phyloP scores from a whole-genome alignment of 2,329 filamentous ascomycete species.

The Pseudodiploospora longispora region DNA sequence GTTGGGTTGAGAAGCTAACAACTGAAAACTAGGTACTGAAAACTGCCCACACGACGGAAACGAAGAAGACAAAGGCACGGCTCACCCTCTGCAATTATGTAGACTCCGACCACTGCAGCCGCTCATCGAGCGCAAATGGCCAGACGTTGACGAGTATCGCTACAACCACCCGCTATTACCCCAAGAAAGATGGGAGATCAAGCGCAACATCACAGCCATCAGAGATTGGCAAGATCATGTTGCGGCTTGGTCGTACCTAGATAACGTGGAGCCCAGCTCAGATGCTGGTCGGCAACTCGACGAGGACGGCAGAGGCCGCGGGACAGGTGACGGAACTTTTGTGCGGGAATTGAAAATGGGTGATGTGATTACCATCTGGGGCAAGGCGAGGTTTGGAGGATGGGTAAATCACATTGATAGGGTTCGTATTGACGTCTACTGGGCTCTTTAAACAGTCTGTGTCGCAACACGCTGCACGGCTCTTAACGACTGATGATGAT shows the following conservation, averaged over 20 bases:
- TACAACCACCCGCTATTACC: slow-evolving; percentile 32
- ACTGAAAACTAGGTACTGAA: too few species aligned
- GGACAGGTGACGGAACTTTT: slow-evolving; percentile 45
- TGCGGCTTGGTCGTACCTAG: slow-evolving; percentile 46
- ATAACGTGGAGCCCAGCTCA: slow-evolving; percentile 37
- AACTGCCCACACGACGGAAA: too few species aligned
- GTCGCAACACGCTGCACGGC: too few species aligned
- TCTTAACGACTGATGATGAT: too few species aligned
- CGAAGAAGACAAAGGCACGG: too few species aligned
- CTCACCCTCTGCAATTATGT: too few species aligned
- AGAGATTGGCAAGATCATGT: slow-evolving; percentile 30
- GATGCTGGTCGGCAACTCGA: slow-evolving; percentile 29
- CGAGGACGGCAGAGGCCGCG: slow-evolving; percentile 39
- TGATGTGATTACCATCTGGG: slow-evolving; percentile 56
- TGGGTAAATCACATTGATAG: slow-evolving; percentile 46
- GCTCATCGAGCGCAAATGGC: slow-evolving; percentile 9
- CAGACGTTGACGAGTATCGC: slow-evolving; percentile 13
- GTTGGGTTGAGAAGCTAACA: background rate
- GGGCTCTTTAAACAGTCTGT: slow-evolving; percentile 34
- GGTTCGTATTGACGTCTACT: slow-evolving; percentile 49
- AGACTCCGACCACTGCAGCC: slow-evolving; percentile 30
- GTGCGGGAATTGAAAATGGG: slow-evolving; percentile 48
- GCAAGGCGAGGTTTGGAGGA: slow-evolving; percentile 44
- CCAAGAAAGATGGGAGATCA: slow-evolving; percentile 34
- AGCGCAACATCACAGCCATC: slow-evolving; percentile 35